Percentiles rank a stretch among this genome's conserved stretches.
Conservation (phyloP, 202 grass and related monocot species). For the Hordeum pubiflorum region DNA sequence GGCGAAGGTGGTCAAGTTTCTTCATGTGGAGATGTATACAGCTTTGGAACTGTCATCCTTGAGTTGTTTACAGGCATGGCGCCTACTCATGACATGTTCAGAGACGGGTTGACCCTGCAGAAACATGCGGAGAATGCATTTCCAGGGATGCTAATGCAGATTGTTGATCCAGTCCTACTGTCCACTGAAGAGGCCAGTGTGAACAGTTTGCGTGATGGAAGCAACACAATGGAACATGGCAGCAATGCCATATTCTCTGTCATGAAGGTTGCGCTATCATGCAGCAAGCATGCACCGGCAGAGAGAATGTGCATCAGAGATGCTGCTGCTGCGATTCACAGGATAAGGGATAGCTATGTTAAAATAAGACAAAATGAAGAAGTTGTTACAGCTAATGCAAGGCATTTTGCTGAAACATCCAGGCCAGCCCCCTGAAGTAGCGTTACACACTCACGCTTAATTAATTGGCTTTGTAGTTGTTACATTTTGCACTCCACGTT, state of each 20-base stretch:
- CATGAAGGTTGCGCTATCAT: slow-evolving; percentile 12
- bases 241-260: neutral
- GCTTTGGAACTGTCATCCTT: slow-evolving; percentile 31
- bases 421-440: neutral
- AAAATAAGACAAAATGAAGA: neutral
- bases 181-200: neutral
- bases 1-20: slow-evolving; percentile 23
- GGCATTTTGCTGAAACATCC: neutral
- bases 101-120: slow-evolving; percentile 16
- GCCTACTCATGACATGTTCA: slow-evolving; percentile 32
- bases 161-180: slow-evolving; percentile 15
- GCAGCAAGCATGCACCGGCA: neutral
- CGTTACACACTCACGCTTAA: neutral
- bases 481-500: neutral
- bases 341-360: neutral
- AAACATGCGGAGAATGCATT: slow-evolving; percentile 1
- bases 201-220: neutral
- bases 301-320: slow-evolving; percentile 24
- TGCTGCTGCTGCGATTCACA: slow-evolving; percentile 2
- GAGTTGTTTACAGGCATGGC: slow-evolving; percentile 36
- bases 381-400: neutral
- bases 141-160: neutral
- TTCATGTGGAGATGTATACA: slow-evolving; percentile 30
- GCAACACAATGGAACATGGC: neutral
- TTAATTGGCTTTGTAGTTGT: neutral